A percentile compares a stretch with the other conserved stretches of the same genome.
Evolutionary conservation across 305 asterid genomes (phyloP).

Genomic region (Solanum hybrid): DNA sequence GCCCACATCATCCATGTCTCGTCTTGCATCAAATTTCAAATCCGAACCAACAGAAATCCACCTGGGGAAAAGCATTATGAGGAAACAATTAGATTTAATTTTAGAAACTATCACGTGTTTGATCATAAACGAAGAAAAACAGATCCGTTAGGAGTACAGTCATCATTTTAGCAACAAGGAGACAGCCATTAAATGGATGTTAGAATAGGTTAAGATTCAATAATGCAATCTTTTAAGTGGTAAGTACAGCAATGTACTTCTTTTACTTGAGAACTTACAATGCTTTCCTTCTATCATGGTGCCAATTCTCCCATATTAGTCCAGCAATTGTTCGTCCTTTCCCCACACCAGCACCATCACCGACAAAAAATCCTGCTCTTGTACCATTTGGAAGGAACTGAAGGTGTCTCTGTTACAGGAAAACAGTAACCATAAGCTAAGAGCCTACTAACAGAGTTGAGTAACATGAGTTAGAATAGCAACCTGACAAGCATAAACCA

Average conservation of each 20-base stretch:
- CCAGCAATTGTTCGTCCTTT: conserved; percentile 99
- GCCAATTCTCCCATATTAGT: conserved; percentile 98
- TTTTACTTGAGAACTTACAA: conserved; percentile 41
- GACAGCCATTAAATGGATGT: background rate
- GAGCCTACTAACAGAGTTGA: conserved; percentile 8
- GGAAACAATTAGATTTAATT: background rate
- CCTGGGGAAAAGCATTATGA: conserved; percentile 41
- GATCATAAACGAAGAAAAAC: background rate
- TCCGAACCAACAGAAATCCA: conserved; percentile 99
- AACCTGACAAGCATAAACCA: conserved; percentile 98
- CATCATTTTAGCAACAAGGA: background rate
- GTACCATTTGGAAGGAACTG: conserved; percentile 78
- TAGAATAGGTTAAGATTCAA: background rate
- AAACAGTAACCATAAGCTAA: conserved; percentile 13
- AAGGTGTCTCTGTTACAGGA: conserved; percentile 66
- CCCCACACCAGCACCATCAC: conserved; percentile 99
- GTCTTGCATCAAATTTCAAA: conserved; percentile 88
- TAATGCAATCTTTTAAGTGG: background rate
- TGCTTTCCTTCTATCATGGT: conserved; percentile 75
- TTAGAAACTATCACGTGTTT: background rate
- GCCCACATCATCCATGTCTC: conserved; percentile 96
- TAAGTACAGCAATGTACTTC: background rate
- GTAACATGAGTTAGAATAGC: conserved; percentile 15
- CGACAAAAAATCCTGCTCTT: conserved; percentile 96
- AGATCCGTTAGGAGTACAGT: background rate